Evolutionary conservation across 2,329 filamentous ascomycete species (phyloP).

Genomic region (Bimuria novae-zelandiae): DNA sequence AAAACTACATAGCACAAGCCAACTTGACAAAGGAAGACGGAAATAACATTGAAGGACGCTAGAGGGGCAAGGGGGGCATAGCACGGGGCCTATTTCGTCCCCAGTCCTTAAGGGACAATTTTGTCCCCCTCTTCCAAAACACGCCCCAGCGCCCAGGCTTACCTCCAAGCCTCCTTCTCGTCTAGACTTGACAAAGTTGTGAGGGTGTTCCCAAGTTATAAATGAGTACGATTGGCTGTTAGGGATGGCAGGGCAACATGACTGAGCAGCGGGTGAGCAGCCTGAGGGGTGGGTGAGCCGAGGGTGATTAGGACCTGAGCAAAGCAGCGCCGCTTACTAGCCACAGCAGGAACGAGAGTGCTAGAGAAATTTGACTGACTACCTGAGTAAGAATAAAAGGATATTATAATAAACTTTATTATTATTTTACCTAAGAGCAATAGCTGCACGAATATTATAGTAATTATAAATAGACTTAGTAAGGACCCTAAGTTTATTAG

Average conservation of each 20-base stretch:
- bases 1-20: neutral
- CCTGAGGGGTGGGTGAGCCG: constrained; percentile 14
- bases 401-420: no score
- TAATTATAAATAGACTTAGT: no score
- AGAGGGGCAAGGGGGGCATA: neutral
- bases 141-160: neutral
- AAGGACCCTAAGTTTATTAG: no score
- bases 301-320: constrained; percentile 13
- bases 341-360: constrained; percentile 1
- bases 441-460: no score
- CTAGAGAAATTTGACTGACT: no score
- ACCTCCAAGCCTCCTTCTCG: neutral
- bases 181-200: neutral
- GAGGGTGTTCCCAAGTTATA: neutral
- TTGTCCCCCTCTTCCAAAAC: constrained; percentile 4
- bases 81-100: constrained; percentile 4
- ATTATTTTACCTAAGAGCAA: no score
- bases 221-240: neutral
- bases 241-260: neutral
- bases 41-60: constrained; percentile 1
- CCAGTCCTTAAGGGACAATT: constrained; percentile 1
- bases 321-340: constrained; percentile 20
- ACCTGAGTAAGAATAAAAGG: no score
- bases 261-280: constrained; percentile 6
- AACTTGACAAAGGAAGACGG: neutral